Evolutionary conservation across 2,329 filamentous ascomycete species (phyloP), one percentile per base, ranked within the genome.

Genomic region (Diaporthe eres): DNA sequence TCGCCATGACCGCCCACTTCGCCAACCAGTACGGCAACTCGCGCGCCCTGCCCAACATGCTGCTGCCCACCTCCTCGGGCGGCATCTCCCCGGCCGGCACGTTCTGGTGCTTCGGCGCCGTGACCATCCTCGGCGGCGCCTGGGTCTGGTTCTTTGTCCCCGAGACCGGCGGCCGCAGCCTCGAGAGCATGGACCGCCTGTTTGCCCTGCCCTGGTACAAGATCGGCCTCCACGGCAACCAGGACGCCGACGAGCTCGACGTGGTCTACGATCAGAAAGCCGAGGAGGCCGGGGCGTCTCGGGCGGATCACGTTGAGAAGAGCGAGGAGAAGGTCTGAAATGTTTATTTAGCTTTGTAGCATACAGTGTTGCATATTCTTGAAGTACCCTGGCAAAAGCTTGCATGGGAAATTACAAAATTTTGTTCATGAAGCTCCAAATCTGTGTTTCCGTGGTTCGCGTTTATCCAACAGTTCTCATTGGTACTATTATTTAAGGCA

Each of bases 1-100:
- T 94, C 81, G 91, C 92, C 63, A 95, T 95, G 94, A 94, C 91
- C 0, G 89, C 95, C 76, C 94, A 96, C 83, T 95, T 95, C 81
- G 92, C 90, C 76, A 94, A 94, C 83, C 93, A 95, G 83, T 95
- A 94, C 81, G 94, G 93, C 37, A 95, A 94, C 85, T 89, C 91
- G 1, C 92, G 94, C 49, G 93, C 94, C 0, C 92, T 95, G 0
- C 94, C 94, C 1, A 90, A 91, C 78, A 94, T 95, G 93, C 89
- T 96, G 60, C 86, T 95, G 1, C 78, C 85, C 0, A 76, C 77
- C 0, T 25, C 76, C 0, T 47, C 85, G 1, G 88, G 88, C 3
- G 89, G 89, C 1, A 88, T 91, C 76, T 86, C 83, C 17, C 87
- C 88, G 51, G 90, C 88, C 76, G 94, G 94, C 0, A 95, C 94